Evolutionary conservation across 345 rosid genomes (phyloP), one percentile per base, ranked within the genome.

Genomic region (Abelmoschus esculentus): DNA sequence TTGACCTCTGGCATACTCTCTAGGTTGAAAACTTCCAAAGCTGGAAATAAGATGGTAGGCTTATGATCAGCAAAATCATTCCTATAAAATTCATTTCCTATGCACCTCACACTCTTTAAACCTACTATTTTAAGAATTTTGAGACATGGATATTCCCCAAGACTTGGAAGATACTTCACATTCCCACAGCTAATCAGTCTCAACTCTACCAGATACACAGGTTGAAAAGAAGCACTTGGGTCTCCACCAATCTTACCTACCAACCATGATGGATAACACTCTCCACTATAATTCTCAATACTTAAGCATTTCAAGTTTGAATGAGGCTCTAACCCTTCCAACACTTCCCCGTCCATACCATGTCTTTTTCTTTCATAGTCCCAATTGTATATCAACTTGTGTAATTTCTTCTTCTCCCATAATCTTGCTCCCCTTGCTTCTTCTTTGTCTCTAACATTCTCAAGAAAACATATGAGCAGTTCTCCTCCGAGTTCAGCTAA

Each of bases 241-340:
- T 32, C 32, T 12, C 38, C 13, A 44, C 49, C 3, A 2, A 14
- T 2, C 49, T 38, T 38, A 1, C 0, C 2, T 44, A 12, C 49
- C 60, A 68, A 8, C 31, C 32, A 40, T 34, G 49, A 34, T 2
- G 69, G 67, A 19, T 36, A 26, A 5, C 29, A 12, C 70, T 50
- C 58, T 1, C 78, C 83, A 7, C 4, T 26, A 40, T 57, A 70
- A 7, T 29, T 3, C 3, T 18, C 3, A 22, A 71, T 70, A 4
- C 28, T 38, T 56, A 73, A 36, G 22, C 54, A 57, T 57, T 73
- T 38, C n/a, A 73, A 26, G n/a, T 47, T 28, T 66, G 49, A 61
- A 49, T 7, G 49, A 61, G 66, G 66, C 1, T 17, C 13, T 4
- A 61, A 42, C 14, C 69, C 69, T 47, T 76, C 75, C 13, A 79